A percentile compares a stretch with the other conserved stretches of the same genome.
Conservation (phyloP, 2,329 filamentous ascomycete genomes). For the Fusarium solani-melongenae region DNA sequence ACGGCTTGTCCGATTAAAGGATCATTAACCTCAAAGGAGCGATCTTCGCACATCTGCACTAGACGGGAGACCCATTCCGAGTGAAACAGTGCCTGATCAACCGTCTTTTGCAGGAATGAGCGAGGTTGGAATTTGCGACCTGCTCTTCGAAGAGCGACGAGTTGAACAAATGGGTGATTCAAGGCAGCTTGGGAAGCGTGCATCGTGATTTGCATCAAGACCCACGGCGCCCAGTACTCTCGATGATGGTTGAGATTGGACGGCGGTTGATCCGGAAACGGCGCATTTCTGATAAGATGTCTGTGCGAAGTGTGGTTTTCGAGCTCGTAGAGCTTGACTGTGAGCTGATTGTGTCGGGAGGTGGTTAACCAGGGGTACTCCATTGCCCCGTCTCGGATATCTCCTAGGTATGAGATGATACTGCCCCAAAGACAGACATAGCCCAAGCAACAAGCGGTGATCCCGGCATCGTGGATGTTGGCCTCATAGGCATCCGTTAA, state of each 20-base stretch:
- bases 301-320: slow-evolving; percentile 26
- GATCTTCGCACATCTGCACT: slow-evolving; percentile 36
- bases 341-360: slow-evolving; percentile 29
- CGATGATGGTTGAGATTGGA: slow-evolving; percentile 15
- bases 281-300: slow-evolving; percentile 36
- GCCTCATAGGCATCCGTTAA: slow-evolving; percentile 36
- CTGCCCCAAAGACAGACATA: slow-evolving; percentile 28
- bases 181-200: slow-evolving; percentile 33
- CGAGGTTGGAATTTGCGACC: slow-evolving; percentile 32
- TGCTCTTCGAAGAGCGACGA: slow-evolving; percentile 31
- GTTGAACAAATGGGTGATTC: slow-evolving; percentile 41
- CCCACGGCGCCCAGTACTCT: slow-evolving; percentile 39
- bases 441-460: slow-evolving; percentile 8
- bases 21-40: slow-evolving; percentile 32
- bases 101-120: slow-evolving; percentile 37
- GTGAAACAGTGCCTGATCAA: slow-evolving; percentile 39
- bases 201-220: slow-evolving; percentile 36
- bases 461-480: slow-evolving; percentile 11
- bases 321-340: slow-evolving; percentile 34
- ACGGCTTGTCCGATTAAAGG: slow-evolving; percentile 36
- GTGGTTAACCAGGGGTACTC: slow-evolving; percentile 39
- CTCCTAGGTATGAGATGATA: slow-evolving; percentile 32
- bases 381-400: slow-evolving; percentile 28
- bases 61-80: slow-evolving; percentile 38
- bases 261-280: slow-evolving; percentile 29